Base-by-base conservation (phyloP, 192 early-diverging fungal species). In the Coemansia interrupta region DNA sequence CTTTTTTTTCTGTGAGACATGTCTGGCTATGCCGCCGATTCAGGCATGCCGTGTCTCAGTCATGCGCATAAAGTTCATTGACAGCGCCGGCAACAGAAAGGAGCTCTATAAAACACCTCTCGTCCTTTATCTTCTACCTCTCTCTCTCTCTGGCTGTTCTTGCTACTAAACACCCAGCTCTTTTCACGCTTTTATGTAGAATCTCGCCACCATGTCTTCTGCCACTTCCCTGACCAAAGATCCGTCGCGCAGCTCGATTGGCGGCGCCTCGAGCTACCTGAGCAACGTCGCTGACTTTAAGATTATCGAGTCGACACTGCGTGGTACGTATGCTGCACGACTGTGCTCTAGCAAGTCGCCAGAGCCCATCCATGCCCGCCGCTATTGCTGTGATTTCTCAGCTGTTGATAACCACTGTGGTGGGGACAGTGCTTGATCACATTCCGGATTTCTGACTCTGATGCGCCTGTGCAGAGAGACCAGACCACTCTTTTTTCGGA, bases 281-380 rank as follows among this genome's bases (percentile, higher is more conserved):
- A 91, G 89, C 54, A 86, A 91, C 39, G 90, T 96, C 13, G 81
- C 82, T 57, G 93, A 95, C 80, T 97, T 94, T 61, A 86, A 87
- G 75, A 96, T 97, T 66, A 97, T 97, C 72, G 95, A 97, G 58
- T 93, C 92, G 2, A 97, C 95, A 13, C 75, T 97, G 55, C 83
- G 95, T 65, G 91, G 90, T 90, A 81, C 72, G 80, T 75, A 50
- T 36, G 1, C 9, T 36, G 32, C 32, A 8, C 9, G 32, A 7
- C 9, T 36, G 32, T 7, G 32, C 10, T 8, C 32, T 36, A 36
- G 6, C 32, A 8, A 36, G 32, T 36, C 32, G 9, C 32, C 32
- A 36, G 9, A 26, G 4, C 26, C 2, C 10, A 10, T 7, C 10
- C 6, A n/a, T n/a, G n/a, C n/a, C n/a, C n/a, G n/a, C n/a, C n/a